phyloP scores from a whole-genome alignment of 192 early-diverging fungal species.

The Dissophora globulifera region DNA sequence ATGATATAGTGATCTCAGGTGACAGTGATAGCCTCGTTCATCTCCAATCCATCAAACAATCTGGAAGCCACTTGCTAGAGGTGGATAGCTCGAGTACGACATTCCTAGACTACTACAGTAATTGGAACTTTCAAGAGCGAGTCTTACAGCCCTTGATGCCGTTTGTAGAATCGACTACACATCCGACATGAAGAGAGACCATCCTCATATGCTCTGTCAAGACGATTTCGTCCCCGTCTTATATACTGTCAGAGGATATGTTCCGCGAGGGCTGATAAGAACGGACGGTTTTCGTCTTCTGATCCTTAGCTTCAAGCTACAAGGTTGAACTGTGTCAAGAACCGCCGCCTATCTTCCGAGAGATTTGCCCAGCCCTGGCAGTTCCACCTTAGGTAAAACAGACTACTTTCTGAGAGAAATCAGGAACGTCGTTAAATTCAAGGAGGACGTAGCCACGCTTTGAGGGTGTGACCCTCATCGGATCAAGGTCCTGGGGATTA shows the following conservation, averaged over 20 bases:
- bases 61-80: no score
- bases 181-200: not conserved
- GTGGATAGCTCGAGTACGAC: no score
- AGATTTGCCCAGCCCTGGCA: not conserved
- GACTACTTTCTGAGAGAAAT: conserved; percentile 1
- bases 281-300: not conserved
- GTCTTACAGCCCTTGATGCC: no score
- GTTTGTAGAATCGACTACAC: no score
- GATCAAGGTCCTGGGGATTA: conserved; percentile 3
- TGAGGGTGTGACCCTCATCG: not conserved
- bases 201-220: not conserved
- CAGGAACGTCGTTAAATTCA: conserved; percentile 1
- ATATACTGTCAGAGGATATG: not conserved
- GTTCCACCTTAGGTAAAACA: not conserved
- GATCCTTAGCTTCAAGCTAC: conserved; percentile 1
- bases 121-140: no score
- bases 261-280: not conserved
- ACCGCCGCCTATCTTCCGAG: not conserved
- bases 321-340: conserved; percentile 5
- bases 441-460: not conserved
- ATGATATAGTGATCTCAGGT: no score
- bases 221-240: not conserved
- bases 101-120: no score
- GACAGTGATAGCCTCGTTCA: no score
- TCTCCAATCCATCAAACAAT: no score